phyloP scores from a whole-genome alignment of 2,329 filamentous ascomycete genomes.

The Fusarium liriodendri region DNA sequence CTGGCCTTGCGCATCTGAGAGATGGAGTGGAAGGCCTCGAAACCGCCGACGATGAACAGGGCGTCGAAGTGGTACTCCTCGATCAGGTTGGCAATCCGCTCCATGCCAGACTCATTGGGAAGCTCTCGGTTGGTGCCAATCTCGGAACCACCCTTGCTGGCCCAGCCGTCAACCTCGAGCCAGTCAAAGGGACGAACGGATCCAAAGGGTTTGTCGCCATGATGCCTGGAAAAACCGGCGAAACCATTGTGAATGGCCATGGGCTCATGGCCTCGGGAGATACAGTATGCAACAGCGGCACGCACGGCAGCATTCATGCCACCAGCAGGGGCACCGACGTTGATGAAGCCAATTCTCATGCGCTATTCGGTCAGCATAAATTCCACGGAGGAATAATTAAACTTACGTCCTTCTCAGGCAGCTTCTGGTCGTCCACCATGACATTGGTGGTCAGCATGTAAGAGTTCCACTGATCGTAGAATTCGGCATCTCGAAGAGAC shows the following conservation, averaged over 20 bases:
- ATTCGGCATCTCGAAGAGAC: slow-evolving; percentile 90
- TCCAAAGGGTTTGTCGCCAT: slow-evolving; percentile 82
- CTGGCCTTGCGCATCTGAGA: slow-evolving; percentile 87
- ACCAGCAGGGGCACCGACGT: slow-evolving; percentile 94
- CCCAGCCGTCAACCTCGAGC: slow-evolving; percentile 96
- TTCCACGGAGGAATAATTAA: not conserved
- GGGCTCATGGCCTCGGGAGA: slow-evolving; percentile 91
- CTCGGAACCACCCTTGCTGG: slow-evolving; percentile 95
- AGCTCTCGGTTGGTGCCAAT: slow-evolving; percentile 97
- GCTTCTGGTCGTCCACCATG: slow-evolving; percentile 72
- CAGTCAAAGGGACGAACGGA: slow-evolving; percentile 89
- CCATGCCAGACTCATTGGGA: slow-evolving; percentile 85
- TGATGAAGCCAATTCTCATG: slow-evolving; percentile 95
- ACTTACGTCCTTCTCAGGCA: slow-evolving; percentile 78
- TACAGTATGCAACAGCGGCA: slow-evolving; percentile 91
- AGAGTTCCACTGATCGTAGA: slow-evolving; percentile 89
- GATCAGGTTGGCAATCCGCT: slow-evolving; percentile 84
- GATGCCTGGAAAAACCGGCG: slow-evolving; percentile 90
- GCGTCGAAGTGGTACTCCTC: slow-evolving; percentile 90
- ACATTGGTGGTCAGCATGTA: slow-evolving; percentile 93
- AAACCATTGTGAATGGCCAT: slow-evolving; percentile 97
- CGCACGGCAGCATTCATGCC: slow-evolving; percentile 98
- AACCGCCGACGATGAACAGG: slow-evolving; percentile 92
- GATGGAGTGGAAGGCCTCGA: slow-evolving; percentile 94
- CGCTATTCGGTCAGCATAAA: slow-evolving; percentile 63